Conservation (phyloP, 257 asterid genomes). For the Rubia yunnanensis region DNA sequence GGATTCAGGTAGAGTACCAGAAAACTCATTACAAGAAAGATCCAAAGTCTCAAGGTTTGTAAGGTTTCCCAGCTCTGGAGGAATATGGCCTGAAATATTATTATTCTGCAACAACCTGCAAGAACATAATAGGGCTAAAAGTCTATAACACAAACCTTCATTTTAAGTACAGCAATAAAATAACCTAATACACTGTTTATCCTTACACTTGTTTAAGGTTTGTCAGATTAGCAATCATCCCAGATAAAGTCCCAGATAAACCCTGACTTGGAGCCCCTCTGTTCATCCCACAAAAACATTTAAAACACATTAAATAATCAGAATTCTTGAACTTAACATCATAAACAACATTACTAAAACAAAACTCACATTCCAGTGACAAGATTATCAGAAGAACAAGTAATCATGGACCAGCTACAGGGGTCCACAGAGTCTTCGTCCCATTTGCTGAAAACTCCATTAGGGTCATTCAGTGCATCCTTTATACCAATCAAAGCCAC, state of each 20-base stretch:
- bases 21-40: slow-evolving; percentile 65
- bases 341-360: not conserved
- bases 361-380: slow-evolving; percentile 62
- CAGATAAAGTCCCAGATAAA: slow-evolving; percentile 75
- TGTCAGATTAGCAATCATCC: slow-evolving; percentile 75
- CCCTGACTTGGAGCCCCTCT: slow-evolving; percentile 99
- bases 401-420: slow-evolving; percentile 95
- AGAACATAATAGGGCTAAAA: slow-evolving; percentile 2
- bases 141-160: slow-evolving; percentile 1
- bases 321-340: not conserved
- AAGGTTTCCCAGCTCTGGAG: slow-evolving; percentile 67
- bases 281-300: slow-evolving; percentile 10
- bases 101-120: slow-evolving; percentile 78
- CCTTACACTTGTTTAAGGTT: slow-evolving; percentile 93
- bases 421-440: slow-evolving; percentile 95
- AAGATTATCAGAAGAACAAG: slow-evolving; percentile 77
- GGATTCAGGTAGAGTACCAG: slow-evolving; percentile 63
- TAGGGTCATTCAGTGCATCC: slow-evolving; percentile 57
- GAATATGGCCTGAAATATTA: slow-evolving; percentile 74
- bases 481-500: slow-evolving; percentile 63
- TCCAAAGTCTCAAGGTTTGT: slow-evolving; percentile 79
- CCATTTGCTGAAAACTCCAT: slow-evolving; percentile 82
- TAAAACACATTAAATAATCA: not conserved
- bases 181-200: not conserved
- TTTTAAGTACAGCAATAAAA: not conserved